Conservation (phyloP, 768 basidiomycete species). For the Mycena vitilis region DNA sequence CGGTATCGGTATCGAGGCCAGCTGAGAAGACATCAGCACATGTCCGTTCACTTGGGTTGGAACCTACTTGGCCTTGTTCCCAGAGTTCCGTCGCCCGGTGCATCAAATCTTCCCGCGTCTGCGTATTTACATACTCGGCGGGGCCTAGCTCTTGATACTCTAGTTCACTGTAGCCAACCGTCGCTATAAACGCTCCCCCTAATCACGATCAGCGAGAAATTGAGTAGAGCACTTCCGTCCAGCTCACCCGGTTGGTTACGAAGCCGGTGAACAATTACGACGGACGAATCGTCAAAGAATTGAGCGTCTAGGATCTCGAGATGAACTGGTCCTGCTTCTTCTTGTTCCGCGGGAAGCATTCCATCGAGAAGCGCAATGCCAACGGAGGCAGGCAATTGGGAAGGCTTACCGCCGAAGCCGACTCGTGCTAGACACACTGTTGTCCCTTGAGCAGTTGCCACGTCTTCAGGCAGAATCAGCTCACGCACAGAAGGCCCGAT, state of each 20-base stretch:
- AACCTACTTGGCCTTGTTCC: constrained; percentile 74
- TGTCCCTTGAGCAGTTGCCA: constrained; percentile 42
- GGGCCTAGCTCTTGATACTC: constrained; percentile 65
- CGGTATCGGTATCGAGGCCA: constrained; percentile 59
- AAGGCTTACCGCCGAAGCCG: constrained; percentile 57
- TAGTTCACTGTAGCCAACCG: constrained; percentile 70
- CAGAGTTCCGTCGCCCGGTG: constrained; percentile 63
- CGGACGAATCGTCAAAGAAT: constrained; percentile 81
- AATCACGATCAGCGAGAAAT: constrained; percentile 51
- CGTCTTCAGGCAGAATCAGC: constrained; percentile 36
- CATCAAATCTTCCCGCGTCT: constrained; percentile 76
- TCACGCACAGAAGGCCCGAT: constrained; percentile 60
- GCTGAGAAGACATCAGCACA: constrained; percentile 56
- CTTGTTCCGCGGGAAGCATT: constrained; percentile 55
- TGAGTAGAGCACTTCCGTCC: constrained; percentile 38
- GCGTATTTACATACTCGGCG: constrained; percentile 62
- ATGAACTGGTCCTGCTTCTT: constrained; percentile 50
- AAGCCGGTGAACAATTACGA: constrained; percentile 73
- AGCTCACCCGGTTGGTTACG: constrained; percentile 62
- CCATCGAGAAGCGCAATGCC: constrained; percentile 68
- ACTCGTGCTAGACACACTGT: constrained; percentile 70
- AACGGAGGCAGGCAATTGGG: constrained; percentile 54
- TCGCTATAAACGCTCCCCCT: constrained; percentile 72
- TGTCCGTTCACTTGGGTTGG: constrained; percentile 39
- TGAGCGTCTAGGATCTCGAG: constrained; percentile 73